Base-by-base conservation (phyloP, 306 rosid genomes). In the Trifolium dubium region DNA sequence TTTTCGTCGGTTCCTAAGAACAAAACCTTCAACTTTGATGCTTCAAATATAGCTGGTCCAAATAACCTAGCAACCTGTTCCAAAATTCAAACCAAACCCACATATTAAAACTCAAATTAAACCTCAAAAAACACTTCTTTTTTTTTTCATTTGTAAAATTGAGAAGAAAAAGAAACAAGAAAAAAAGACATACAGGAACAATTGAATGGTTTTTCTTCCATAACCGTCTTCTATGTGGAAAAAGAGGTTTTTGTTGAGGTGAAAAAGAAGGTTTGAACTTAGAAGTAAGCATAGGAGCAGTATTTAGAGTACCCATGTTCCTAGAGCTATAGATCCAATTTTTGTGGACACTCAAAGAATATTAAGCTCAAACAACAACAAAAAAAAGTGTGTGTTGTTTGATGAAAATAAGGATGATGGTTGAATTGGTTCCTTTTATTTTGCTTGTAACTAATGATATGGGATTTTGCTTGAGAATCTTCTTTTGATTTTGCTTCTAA, bases 1-100 rank as follows among this genome's bases (percentile, higher is more conserved):
- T 92, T 73, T 77, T 94, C 86, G 17, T 89, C 99, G 10, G 86
- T 94, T 44, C 97, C 96, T 62, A 94, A 81, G 62, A 92, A 89
- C 54, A 92, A 80, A 41, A 94, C 97, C 85, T 89, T 94, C 32
- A 94, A 77, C 82, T 94, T 94, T 6, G 99, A 94, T 50, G 97
- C 86, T 83, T 92, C 99, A 77, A 94, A 94, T n/a, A 90, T 94
- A 0, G 97, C 76, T 2, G 97, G 97, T 5, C 97, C 99, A 64
- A 94, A 94, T 65, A 94, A 67, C 85, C 99, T 88, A 6, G 95
- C 94, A 49, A 87, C 88, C 98, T 94, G 80, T 64, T 63, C 34
- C 80, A 79, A 37, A 37, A 5, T 37, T 0, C 50, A 44, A 80
- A 80, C 51, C 46, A 73, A 79, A 64, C 69, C 68, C 81, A 62